Evolutionary conservation across 2,329 filamentous ascomycete genomes (phyloP), one percentile per base, ranked within the genome.

Genomic region (Westerdykella aurantiaca): DNA sequence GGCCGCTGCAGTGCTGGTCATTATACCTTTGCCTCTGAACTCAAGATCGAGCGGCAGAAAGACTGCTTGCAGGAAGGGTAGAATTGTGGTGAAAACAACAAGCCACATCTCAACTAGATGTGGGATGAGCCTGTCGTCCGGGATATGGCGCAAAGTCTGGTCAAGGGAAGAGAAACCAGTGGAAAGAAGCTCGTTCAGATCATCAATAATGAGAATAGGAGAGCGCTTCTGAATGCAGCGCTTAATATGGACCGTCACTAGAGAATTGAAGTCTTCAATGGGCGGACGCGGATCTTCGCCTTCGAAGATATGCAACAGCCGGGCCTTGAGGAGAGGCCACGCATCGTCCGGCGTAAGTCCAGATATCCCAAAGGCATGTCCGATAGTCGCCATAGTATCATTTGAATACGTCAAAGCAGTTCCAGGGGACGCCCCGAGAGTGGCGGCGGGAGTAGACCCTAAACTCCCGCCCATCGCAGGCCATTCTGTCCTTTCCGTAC

Each of bases 11-110:
- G 88, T 82, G 0, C 79, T 68, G 0, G 78, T 83, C 78, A 97
- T 84, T 43, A 97, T 78, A 13, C 93, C 93, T 38, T 79, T 79
- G 5, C 91, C 93, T 42, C 88, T 84, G 63, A 98, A 95, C 63
- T 98, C 93, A 10, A 95, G 79, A 60, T 98, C 93, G 1, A 98
- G 72, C 0, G 90, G 93, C 1, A 98, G 72, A 61, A 98, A 96
- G 1, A 96, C 90, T 1, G 91, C 89, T 70, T 97, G 91, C 57
- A 98, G 83, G 61, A 95, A 97, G 0, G 93, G 93, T 5, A 97
- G 70, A 31, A 97, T 87, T 6, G 81, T 86, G 2, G 88, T 91
- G 58, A 96, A 96, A 0, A 93, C 90, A 38, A 93, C 83, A 46
- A 94, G 80, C 93, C 93, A 98, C 61, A 96, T 82, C 62, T 95